phyloP scores from a whole-genome alignment of 2,329 filamentous ascomycete species.

The Fusarium pseudonygamai region DNA sequence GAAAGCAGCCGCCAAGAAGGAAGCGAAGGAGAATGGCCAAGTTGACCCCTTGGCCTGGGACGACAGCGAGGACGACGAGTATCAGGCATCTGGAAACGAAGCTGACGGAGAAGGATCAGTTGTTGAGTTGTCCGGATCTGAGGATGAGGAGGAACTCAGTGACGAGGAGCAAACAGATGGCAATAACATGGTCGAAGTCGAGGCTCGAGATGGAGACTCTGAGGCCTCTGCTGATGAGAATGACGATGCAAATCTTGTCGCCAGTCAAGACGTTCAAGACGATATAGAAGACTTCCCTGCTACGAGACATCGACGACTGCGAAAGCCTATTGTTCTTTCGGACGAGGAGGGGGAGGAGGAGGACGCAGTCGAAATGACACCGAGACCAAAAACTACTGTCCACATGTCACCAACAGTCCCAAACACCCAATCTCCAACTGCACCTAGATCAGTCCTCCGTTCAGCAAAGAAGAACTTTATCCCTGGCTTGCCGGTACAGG shows the following conservation, averaged over 20 bases:
- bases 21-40: conserved; percentile 59
- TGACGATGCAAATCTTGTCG: conserved; percentile 49
- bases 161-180: conserved; percentile 48
- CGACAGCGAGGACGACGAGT: conserved; percentile 65
- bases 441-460: conserved; percentile 71
- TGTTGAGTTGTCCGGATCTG: conserved; percentile 57
- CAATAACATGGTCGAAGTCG: conserved; percentile 50
- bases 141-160: conserved; percentile 49
- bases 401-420: conserved; percentile 55
- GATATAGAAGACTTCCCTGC: conserved; percentile 53
- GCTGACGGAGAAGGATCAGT: conserved; percentile 52
- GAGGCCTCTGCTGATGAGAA: conserved; percentile 37
- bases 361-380: conserved; percentile 57
- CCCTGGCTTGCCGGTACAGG: conserved; percentile 70
- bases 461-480: conserved; percentile 76
- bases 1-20: conserved; percentile 75
- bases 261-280: conserved; percentile 47
- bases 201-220: conserved; percentile 55
- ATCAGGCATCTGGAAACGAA: conserved; percentile 51
- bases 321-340: conserved; percentile 66
- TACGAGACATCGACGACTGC: conserved; percentile 55
- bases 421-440: conserved; percentile 60
- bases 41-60: conserved; percentile 65
- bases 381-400: conserved; percentile 55
- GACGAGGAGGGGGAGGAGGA: conserved; percentile 57